These are phyloP conservation scores for Dipodascus geniculatus DNA, from an alignment of 805 yeast species.

Conservation along the genomic window DNA sequence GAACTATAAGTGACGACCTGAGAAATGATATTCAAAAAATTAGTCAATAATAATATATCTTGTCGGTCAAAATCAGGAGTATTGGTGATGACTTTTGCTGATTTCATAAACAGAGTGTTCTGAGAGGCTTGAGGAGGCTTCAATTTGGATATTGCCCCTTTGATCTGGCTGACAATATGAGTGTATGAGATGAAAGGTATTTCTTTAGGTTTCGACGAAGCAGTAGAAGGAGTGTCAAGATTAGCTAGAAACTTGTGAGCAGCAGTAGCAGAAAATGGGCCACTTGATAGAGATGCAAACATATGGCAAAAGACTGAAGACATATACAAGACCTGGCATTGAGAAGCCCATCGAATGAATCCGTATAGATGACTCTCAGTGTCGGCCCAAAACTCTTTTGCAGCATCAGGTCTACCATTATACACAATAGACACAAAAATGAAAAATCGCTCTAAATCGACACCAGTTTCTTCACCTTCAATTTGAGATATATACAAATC, in stretches of 20 bases:
- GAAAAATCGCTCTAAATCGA: constrained; percentile 83
- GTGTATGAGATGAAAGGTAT: constrained; percentile 47
- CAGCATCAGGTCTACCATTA: constrained; percentile 44
- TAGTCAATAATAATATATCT: constrained; percentile 59
- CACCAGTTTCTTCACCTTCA: constrained; percentile 38
- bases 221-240: constrained; percentile 4
- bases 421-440: constrained; percentile 62
- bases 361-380: constrained; percentile 58
- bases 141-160: constrained; percentile 16
- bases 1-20: constrained; percentile 37
- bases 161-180: constrained; percentile 42
- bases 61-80: constrained; percentile 66
- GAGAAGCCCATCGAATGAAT: constrained; percentile 80
- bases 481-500: constrained; percentile 22
- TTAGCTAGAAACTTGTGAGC: constrained; percentile 13
- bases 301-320: constrained; percentile 72
- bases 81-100: constrained; percentile 16
- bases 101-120: constrained; percentile 1
- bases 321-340: constrained; percentile 68
- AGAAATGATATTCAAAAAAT: constrained; percentile 56
- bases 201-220: constrained; percentile 17
- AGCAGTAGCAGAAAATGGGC: constrained; percentile 39
- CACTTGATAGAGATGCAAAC: constrained; percentile 61
- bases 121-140: constrained; percentile 5
- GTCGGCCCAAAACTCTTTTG: constrained; percentile 56